Evolutionary conservation across 371 early-diverging fungal species (phyloP).

Genomic region (Apophysomyces trapeziformis): DNA sequence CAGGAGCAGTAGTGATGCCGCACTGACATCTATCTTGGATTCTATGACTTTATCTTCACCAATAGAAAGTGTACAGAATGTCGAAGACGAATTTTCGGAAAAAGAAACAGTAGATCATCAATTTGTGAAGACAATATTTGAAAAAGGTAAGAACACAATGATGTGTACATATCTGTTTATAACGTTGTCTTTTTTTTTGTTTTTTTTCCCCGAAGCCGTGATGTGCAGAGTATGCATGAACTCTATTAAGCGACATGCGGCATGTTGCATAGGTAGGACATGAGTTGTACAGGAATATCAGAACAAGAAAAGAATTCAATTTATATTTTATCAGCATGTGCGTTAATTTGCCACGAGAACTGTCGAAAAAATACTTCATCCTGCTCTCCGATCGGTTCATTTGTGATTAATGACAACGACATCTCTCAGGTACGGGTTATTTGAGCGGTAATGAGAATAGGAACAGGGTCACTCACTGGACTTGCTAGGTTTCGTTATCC

Average conservation of each 20-base stretch:
- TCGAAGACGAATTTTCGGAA: constrained; percentile 6
- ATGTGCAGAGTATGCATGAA: constrained; percentile 35
- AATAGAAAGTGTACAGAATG: constrained; percentile 13
- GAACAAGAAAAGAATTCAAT: background rate
- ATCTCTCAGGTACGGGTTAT: background rate
- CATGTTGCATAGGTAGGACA: constrained; percentile 24
- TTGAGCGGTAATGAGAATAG: background rate
- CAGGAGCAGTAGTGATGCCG: constrained; percentile 1
- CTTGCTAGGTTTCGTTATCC: constrained; percentile 4
- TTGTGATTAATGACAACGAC: background rate
- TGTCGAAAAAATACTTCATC: constrained; percentile 30
- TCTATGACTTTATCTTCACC: constrained; percentile 17
- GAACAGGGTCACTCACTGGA: no score
- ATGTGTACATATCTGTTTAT: background rate
- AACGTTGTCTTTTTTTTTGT: no score
- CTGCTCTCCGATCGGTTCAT: constrained; percentile 26
- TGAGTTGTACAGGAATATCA: background rate
- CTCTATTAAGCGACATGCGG: constrained; percentile 28
- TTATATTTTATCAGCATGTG: constrained; percentile 26
- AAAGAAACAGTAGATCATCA: constrained; percentile 23
- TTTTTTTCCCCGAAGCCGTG: constrained; percentile 19
- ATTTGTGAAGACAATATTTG: constrained; percentile 34
- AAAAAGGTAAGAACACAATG: constrained; percentile 19
- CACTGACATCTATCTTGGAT: constrained; percentile 17
- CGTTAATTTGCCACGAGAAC: constrained; percentile 42